Base-by-base conservation (phyloP, 768 basidiomycete genomes). In the Glaciozyma martinii region DNA sequence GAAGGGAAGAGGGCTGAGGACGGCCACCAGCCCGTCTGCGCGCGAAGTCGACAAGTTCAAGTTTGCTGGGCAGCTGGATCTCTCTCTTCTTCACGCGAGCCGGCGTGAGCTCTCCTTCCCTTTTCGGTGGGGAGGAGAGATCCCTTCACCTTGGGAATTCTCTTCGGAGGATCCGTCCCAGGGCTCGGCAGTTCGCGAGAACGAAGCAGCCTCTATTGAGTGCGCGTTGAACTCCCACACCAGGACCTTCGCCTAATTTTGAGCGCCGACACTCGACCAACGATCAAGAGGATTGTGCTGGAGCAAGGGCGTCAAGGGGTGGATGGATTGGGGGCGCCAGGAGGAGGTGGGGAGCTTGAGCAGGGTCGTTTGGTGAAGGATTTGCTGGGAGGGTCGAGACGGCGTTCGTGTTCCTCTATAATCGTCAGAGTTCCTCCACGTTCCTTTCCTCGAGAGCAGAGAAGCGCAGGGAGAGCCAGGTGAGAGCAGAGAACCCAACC, bases 201-300 rank as follows among this genome's bases (percentile, higher is more conserved):
- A 44, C 27, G 27, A 30, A 47, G n/a, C 30, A 60, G 54, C 66
- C 47, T 61, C 62, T 59, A 56, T 63, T 63, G 62, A 63, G 62
- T 67, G 52, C 60, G 62, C 62, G 52, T 32, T n/a, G 56, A 23
- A 3, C 27, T 19, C 8, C 56, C n/a, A 5, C 23, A 43, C n/a
- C 12, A 23, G 37, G 56, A 19, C 40, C 56, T 43, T 23, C 29
- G 37, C 56, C 40, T 40, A 56, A 56, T 56, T 56, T 40, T 56
- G 37, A 56, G 56, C 19, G 37, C 33, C 21, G 23, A 42, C 56
- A 56, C 27, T 40, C 37, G 37, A 40, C 12, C 12, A 40, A 40
- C 37, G 37, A 40, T 13, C 12, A 40, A 3, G 37, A 13, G 37
- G 37, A 40, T 13, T 6, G 37, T 13, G 12, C 37, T 40, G 37